Evolutionary conservation across 1,284 basidiomycete species (phyloP).

Genomic region (Boletus semigastroideus): DNA sequence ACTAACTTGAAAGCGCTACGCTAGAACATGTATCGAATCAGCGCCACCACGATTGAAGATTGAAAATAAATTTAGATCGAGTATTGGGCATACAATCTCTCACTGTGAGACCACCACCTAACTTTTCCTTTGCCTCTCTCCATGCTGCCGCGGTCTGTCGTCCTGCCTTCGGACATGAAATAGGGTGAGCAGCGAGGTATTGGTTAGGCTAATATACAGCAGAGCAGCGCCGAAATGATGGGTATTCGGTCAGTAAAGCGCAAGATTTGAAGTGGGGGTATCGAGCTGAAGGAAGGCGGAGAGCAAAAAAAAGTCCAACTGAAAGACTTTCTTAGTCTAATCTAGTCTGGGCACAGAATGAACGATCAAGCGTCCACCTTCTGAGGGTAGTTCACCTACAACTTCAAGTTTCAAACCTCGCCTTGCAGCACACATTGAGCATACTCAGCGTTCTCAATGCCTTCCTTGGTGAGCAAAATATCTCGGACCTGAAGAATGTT

Average conservation of each 20-base stretch:
- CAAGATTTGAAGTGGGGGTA: background rate
- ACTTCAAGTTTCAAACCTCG: conserved; percentile 36
- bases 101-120: too few species aligned
- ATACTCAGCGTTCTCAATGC: conserved; percentile 43
- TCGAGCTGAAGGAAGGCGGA: background rate
- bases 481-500: conserved; percentile 60
- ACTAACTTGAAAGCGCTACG: too few species aligned
- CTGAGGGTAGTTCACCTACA: background rate
- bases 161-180: too few species aligned
- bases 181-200: too few species aligned
- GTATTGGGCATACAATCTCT: too few species aligned
- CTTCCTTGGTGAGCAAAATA: conserved; percentile 64
- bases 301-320: background rate
- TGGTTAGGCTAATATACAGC: background rate
- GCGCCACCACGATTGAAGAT: too few species aligned
- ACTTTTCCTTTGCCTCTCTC: too few species aligned
- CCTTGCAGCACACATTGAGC: conserved; percentile 51
- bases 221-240: background rate
- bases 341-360: background rate
- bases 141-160: too few species aligned
- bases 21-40: too few species aligned
- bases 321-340: background rate
- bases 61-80: too few species aligned
- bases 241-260: conserved; percentile 4
- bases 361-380: background rate